A percentile compares a stretch with the other conserved stretches of the same genome.
Evolutionary conservation across 1,284 basidiomycete species (phyloP).

Genomic region (Taiwanofungus camphoratus): DNA sequence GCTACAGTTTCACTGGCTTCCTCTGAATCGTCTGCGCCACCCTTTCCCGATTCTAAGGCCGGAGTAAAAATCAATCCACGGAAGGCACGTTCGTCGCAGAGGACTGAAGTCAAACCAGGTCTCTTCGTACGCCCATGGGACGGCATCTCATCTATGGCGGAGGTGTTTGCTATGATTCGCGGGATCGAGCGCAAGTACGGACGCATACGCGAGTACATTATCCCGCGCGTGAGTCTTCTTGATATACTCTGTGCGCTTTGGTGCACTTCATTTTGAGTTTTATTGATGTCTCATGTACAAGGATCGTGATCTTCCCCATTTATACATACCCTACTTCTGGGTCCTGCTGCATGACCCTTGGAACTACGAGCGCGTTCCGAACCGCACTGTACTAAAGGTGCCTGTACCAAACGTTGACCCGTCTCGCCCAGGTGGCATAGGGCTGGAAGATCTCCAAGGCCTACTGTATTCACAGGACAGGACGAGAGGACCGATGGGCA

Average conservation of each 20-base stretch:
- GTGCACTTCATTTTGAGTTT: background rate
- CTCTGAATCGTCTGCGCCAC: background rate
- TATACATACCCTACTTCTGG: conserved; percentile 37
- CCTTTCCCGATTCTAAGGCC: too few relatives aligned
- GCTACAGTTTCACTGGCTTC: background rate
- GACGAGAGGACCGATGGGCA: background rate
- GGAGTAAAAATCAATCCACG: too few relatives aligned
- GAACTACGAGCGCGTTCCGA: conserved; percentile 33
- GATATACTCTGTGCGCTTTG: background rate
- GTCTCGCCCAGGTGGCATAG: conserved; percentile 27
- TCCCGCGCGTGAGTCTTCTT: conserved; percentile 37
- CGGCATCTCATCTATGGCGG: conserved; percentile 35
- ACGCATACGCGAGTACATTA: conserved; percentile 39
- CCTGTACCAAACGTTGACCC: conserved; percentile 19
- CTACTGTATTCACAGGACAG: conserved; percentile 14
- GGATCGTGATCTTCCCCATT: conserved; percentile 40
- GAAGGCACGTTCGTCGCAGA: too few relatives aligned
- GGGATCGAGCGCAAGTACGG: conserved; percentile 54
- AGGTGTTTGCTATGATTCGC: conserved; percentile 45
- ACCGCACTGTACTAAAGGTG: conserved; percentile 13
- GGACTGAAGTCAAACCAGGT: too few relatives aligned
- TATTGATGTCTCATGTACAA: conserved; percentile 17
- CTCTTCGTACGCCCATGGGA: conserved; percentile 35
- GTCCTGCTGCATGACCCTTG: conserved; percentile 39
- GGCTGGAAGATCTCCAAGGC: conserved; percentile 28